A percentile compares a stretch with the other conserved stretches of the same genome.
Evolutionary conservation across 768 basidiomycete genomes (phyloP).

Genomic region (Neoboletus brunneissimus): DNA sequence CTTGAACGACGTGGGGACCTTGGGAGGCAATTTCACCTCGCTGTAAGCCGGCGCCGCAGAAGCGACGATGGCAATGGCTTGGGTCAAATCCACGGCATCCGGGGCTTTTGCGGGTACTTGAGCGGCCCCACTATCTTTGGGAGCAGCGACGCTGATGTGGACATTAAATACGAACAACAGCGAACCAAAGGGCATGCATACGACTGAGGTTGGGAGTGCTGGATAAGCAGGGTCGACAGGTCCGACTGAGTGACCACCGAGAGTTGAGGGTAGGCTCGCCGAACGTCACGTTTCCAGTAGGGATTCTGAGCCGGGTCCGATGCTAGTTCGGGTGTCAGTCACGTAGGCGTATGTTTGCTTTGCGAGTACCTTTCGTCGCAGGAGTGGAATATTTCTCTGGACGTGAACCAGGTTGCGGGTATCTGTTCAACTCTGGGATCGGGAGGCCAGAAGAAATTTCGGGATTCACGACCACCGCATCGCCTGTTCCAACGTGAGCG

Average conservation of each 20-base stretch:
- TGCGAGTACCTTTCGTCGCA: slow-evolving; percentile 72
- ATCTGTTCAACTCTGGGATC: slow-evolving; percentile 65
- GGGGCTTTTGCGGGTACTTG: slow-evolving; percentile 45
- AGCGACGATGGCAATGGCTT: slow-evolving; percentile 68
- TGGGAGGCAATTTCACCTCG: slow-evolving; percentile 67
- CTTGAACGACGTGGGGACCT: slow-evolving; percentile 61
- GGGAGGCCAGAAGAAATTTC: slow-evolving; percentile 91
- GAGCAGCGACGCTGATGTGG: slow-evolving; percentile 50
- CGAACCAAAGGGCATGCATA: slow-evolving; percentile 39
- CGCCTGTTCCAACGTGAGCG: slow-evolving; percentile 49
- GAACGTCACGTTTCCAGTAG: slow-evolving; percentile 96
- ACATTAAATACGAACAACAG: slow-evolving; percentile 7
- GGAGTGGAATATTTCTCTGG: slow-evolving; percentile 85
- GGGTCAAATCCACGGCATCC: slow-evolving; percentile 58
- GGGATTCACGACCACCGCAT: slow-evolving; percentile 80
- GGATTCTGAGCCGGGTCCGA: slow-evolving; percentile 87
- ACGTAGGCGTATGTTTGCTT: background rate
- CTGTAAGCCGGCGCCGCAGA: slow-evolving; percentile 56
- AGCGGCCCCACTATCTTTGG: slow-evolving; percentile 39
- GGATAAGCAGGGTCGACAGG: slow-evolving; percentile 74
- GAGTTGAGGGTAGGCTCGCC: slow-evolving; percentile 87
- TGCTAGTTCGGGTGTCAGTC: slow-evolving; percentile 42
- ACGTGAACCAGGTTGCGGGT: slow-evolving; percentile 85
- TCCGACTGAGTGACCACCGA: slow-evolving; percentile 85
- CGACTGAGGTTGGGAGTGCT: slow-evolving; percentile 67